Evolutionary conservation across 495 filamentous ascomycete genomes (phyloP).

Genomic region (Podospora conica): DNA sequence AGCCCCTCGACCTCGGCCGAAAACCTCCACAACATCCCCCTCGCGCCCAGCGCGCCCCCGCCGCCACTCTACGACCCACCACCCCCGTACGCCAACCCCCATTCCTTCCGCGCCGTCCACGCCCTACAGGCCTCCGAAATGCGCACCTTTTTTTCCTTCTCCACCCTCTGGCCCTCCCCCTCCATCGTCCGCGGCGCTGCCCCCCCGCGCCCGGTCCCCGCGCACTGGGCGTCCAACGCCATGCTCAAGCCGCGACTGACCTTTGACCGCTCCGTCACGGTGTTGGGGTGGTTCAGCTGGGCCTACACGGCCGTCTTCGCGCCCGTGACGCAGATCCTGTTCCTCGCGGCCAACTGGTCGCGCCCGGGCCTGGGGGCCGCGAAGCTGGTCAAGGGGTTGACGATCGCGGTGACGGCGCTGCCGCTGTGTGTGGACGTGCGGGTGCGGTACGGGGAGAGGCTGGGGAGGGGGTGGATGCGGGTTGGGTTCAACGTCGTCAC

Average conservation of each 20-base stretch:
- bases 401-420: constrained; percentile 7
- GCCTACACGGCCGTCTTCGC: constrained; percentile 5
- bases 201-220: neutral
- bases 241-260: neutral
- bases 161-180: constrained; percentile 6
- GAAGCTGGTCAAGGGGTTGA: constrained; percentile 14
- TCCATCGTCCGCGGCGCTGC: neutral
- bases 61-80: neutral
- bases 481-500: neutral
- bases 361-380: constrained; percentile 1
- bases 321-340: constrained; percentile 5
- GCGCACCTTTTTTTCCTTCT: neutral
- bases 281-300: constrained; percentile 9
- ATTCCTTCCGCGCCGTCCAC: neutral
- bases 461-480: neutral
- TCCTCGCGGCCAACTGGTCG: constrained; percentile 4
- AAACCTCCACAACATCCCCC: neutral
- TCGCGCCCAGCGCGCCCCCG: neutral
- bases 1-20: neutral
- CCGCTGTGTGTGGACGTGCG: constrained; percentile 10
- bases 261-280: neutral
- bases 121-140: neutral
- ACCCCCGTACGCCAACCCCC: neutral
- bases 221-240: neutral
- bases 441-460: constrained; percentile 5